A percentile compares a stretch with the other conserved stretches of the same genome.
These are phyloP conservation scores for Saccharomyces hybrid DNA, from an alignment of 1,139 yeast species.

Conservation along the genomic window DNA sequence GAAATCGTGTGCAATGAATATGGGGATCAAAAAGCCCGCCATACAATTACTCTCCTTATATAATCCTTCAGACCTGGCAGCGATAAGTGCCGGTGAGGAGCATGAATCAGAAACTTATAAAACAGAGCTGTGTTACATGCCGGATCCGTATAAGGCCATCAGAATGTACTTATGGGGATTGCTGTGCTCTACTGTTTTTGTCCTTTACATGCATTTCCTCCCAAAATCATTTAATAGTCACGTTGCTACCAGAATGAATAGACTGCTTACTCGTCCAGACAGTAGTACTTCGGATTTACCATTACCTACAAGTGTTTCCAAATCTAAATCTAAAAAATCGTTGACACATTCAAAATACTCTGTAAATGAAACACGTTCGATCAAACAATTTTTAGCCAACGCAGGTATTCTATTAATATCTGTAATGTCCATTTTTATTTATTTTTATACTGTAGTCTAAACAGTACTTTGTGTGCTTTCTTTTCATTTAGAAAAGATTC, in stretches of 20 bases:
- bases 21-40: constrained; percentile 81
- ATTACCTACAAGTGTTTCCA: constrained; percentile 13
- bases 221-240: constrained; percentile 19
- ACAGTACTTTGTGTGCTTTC: no score
- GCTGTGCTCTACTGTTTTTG: constrained; percentile 22
- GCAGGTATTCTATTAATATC: constrained; percentile 5
- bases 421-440: constrained; percentile 12
- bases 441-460: constrained; percentile 7
- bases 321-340: not conserved
- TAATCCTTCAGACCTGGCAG: constrained; percentile 35
- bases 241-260: constrained; percentile 12
- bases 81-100: constrained; percentile 5
- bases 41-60: constrained; percentile 69
- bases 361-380: constrained; percentile 7
- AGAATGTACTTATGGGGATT: constrained; percentile 33
- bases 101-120: constrained; percentile 15
- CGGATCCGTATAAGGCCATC: constrained; percentile 56
- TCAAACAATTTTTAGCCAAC: constrained; percentile 6
- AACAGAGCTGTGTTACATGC: constrained; percentile 50
- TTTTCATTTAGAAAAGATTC: no score
- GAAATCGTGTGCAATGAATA: constrained; percentile 86
- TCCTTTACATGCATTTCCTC: constrained; percentile 15
- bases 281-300: constrained; percentile 8
- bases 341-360: constrained; percentile 3
- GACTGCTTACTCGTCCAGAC: constrained; percentile 1